These are phyloP conservation scores for Diaporthe citri DNA, from an alignment of 2,329 filamentous ascomycete genomes.

Conservation along the genomic window DNA sequence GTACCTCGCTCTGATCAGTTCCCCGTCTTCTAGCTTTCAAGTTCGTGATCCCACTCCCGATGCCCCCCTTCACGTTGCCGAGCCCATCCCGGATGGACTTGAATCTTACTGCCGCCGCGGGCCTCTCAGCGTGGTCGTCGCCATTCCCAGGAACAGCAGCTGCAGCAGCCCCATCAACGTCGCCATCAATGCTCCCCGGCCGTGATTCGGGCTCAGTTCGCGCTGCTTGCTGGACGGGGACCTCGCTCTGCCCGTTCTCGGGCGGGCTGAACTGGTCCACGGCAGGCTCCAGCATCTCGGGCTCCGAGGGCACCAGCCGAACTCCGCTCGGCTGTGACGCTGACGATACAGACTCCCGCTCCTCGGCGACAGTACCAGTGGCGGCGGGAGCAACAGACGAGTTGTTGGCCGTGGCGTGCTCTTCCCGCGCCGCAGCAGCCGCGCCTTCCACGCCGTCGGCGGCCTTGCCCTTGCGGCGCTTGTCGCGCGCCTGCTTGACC, in stretches of 20 bases:
- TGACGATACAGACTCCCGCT: background rate
- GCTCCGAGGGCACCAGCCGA: constrained; percentile 17
- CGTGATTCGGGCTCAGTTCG: background rate
- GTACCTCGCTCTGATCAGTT: background rate
- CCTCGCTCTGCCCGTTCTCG: constrained; percentile 30
- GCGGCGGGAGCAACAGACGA: background rate
- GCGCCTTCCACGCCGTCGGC: constrained; percentile 9
- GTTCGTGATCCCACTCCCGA: constrained; percentile 22
- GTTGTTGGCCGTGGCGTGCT: constrained; percentile 2
- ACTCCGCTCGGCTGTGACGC: background rate
- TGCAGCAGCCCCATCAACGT: background rate
- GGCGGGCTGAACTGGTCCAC: constrained; percentile 15
- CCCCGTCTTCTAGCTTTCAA: constrained; percentile 6
- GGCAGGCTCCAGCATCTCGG: background rate
- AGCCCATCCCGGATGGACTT: constrained; percentile 20
- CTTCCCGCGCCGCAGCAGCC: background rate
- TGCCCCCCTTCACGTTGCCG: constrained; percentile 1
- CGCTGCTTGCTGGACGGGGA: constrained; percentile 9
- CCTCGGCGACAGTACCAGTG: background rate
- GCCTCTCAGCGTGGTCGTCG: background rate
- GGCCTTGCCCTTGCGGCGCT: constrained; percentile 22
- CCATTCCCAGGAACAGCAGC: background rate
- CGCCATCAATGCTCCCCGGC: background rate
- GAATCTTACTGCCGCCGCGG: constrained; percentile 25
- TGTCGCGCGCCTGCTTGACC: constrained; percentile 27